Evolutionary conservation across 129 eudicot species (phyloP).

Genomic region (Arctium minus): DNA sequence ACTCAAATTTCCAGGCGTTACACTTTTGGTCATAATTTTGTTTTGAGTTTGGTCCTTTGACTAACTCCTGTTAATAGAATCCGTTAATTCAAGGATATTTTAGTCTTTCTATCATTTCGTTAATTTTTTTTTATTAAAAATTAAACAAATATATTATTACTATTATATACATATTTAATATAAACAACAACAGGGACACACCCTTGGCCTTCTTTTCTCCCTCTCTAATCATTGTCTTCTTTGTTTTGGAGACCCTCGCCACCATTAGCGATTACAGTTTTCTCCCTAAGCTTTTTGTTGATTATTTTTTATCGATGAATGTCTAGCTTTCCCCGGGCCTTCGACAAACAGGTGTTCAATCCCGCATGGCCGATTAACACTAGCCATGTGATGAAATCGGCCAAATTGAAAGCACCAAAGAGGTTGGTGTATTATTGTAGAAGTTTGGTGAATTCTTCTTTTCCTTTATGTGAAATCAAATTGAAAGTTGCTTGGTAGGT

Average conservation of each 20-base stretch:
- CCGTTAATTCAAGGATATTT: too few relatives aligned
- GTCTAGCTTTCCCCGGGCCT: slow-evolving; percentile 63
- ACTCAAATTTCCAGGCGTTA: too few relatives aligned
- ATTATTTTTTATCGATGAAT: slow-evolving; percentile 64
- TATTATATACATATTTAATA: too few relatives aligned
- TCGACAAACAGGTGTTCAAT: slow-evolving; percentile 38
- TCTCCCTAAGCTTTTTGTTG: slow-evolving; percentile 56
- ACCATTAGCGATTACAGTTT: background rate
- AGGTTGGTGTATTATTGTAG: slow-evolving; percentile 77
- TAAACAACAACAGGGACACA: too few relatives aligned
- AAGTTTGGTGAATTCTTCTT: slow-evolving; percentile 70
- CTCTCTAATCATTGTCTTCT: too few relatives aligned
- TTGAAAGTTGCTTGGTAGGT: slow-evolving; percentile 85
- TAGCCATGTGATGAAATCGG: slow-evolving; percentile 68
- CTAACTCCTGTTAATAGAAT: too few relatives aligned
- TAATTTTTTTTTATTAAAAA: too few relatives aligned
- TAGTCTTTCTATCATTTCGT: too few relatives aligned
- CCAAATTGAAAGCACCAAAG: slow-evolving; percentile 79
- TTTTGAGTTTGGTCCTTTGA: too few relatives aligned
- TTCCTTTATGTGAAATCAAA: slow-evolving; percentile 51
- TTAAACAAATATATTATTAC: too few relatives aligned
- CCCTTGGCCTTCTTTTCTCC: too few relatives aligned
- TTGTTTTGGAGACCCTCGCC: background rate
- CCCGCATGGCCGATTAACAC: slow-evolving; percentile 62
- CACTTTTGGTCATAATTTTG: too few relatives aligned